Conservation (phyloP, 23 red algal genomes). For the Agarophyton chilense region DNA sequence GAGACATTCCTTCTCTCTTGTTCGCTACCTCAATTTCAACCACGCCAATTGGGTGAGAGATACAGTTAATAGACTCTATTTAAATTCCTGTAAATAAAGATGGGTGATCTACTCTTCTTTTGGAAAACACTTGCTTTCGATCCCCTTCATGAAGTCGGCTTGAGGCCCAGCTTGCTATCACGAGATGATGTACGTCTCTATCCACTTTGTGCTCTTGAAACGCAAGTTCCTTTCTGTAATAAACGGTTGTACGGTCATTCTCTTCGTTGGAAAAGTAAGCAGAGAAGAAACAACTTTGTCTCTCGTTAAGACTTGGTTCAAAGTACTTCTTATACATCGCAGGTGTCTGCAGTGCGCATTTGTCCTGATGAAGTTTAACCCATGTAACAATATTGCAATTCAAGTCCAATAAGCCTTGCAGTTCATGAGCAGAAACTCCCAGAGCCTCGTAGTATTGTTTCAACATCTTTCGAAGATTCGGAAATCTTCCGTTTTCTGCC, state of each 20-base stretch:
- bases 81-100: neutral
- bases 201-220: neutral
- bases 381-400: neutral
- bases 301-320: neutral
- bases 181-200: neutral
- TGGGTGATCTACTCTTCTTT: neutral
- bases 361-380: neutral
- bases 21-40: neutral
- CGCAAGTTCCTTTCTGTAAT: neutral
- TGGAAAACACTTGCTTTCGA: neutral
- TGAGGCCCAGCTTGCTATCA: neutral
- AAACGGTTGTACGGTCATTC: neutral
- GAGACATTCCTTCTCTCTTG: neutral
- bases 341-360: neutral
- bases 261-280: neutral
- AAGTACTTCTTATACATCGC: neutral
- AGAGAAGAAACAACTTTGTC: conserved; percentile 7
- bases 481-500: neutral
- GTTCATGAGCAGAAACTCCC: neutral
- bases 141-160: neutral
- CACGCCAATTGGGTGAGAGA: conserved; percentile 8
- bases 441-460: neutral
- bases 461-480: neutral
- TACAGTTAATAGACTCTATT: neutral
- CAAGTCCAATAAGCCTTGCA: neutral